Percentiles rank a stretch among this genome's conserved stretches.
Evolutionary conservation across 805 yeast genomes (phyloP).

Genomic region (Sungouiella thailandica): DNA sequence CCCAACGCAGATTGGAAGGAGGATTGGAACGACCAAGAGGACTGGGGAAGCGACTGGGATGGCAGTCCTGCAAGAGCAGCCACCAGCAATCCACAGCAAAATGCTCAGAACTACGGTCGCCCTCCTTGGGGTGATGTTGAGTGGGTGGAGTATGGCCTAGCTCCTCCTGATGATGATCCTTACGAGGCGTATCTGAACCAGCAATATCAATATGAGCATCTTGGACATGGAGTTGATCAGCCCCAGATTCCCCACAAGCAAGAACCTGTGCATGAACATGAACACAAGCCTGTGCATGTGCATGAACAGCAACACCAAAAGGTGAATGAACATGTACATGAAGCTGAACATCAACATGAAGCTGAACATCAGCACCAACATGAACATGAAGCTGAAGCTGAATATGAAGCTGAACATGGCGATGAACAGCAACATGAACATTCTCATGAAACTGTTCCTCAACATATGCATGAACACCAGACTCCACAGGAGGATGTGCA

Average conservation of each 20-base stretch:
- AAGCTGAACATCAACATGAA: slow-evolving; percentile 2
- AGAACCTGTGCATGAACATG: background rate
- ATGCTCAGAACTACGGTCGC: too few relatives aligned
- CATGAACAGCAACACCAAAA: slow-evolving; percentile 3
- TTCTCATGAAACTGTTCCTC: background rate
- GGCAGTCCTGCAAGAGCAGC: too few relatives aligned
- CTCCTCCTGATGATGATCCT: too few relatives aligned
- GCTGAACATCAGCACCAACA: background rate
- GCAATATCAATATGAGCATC: too few relatives aligned
- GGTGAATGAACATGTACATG: slow-evolving; percentile 5
- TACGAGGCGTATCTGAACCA: too few relatives aligned
- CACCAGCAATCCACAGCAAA: too few relatives aligned
- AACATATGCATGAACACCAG: background rate
- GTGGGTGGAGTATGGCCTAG: too few relatives aligned
- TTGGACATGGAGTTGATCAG: too few relatives aligned
- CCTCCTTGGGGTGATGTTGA: too few relatives aligned
- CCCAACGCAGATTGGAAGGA: slow-evolving; percentile 14
- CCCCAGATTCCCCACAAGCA: too few relatives aligned
- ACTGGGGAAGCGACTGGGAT: slow-evolving; percentile 1
- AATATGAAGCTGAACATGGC: background rate
- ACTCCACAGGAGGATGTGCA: slow-evolving; percentile 1
- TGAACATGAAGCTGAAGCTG: background rate
- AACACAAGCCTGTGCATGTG: slow-evolving; percentile 1
- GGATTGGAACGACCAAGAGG: slow-evolving; percentile 13
- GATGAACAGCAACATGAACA: background rate